Evolutionary conservation across 2,329 filamentous ascomycete species (phyloP).

Genomic region (Monilinia fructigena): DNA sequence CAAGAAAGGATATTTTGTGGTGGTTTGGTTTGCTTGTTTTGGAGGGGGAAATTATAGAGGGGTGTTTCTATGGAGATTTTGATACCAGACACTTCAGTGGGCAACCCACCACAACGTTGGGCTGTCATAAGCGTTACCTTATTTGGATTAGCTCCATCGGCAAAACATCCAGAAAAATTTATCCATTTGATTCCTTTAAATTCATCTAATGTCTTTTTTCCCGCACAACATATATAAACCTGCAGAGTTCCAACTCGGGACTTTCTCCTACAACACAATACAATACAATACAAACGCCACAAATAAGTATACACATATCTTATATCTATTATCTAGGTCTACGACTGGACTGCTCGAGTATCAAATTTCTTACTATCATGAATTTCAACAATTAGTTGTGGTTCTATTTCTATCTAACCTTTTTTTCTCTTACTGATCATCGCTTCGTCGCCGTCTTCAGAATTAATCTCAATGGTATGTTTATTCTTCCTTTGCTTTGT

Average conservation of each 20-base stretch:
- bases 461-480: constrained; percentile 2
- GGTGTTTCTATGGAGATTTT: constrained; percentile 18
- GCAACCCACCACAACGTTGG: constrained; percentile 6
- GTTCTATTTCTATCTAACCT: not conserved
- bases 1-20: constrained; percentile 15
- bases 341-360: not conserved
- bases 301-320: too few species aligned
- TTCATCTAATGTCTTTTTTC: not conserved
- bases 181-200: constrained; percentile 8
- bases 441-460: not conserved
- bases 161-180: constrained; percentile 19
- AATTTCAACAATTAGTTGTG: not conserved
- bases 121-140: constrained; percentile 7
- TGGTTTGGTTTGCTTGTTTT: constrained; percentile 17
- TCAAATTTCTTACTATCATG: not conserved
- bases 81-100: constrained; percentile 15
- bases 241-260: too few species aligned
- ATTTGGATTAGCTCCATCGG: constrained; percentile 1
- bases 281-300: too few species aligned
- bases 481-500: constrained; percentile 5
- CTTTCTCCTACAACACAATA: too few species aligned
- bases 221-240: too few species aligned
- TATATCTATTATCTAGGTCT: not conserved
- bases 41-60: constrained; percentile 24
- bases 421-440: not conserved